Percentiles rank a stretch among this genome's conserved stretches.
Conservation (phyloP, 148 eudicot genomes). For the Polygonum maritimum region DNA sequence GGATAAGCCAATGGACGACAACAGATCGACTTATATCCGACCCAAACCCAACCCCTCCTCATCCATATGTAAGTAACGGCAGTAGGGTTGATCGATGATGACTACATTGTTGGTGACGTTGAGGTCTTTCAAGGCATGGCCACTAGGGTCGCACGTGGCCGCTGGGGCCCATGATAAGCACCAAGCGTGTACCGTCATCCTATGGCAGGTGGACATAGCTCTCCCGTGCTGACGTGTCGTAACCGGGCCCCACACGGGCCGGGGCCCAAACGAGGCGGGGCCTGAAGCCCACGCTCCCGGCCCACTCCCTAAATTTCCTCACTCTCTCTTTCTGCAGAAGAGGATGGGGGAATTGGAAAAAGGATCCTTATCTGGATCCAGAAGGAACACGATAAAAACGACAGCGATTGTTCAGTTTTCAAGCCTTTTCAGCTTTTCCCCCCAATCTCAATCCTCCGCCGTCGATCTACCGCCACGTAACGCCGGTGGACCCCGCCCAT, state of each 20-base stretch:
- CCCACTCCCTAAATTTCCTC: background rate
- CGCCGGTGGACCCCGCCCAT: background rate
- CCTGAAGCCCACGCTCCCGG: background rate
- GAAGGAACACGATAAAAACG: background rate
- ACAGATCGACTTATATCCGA: too few relatives aligned
- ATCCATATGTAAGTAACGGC: background rate
- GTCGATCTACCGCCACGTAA: conserved; percentile 2
- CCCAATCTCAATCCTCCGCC: background rate
- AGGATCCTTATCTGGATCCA: background rate
- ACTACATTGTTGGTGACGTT: background rate
- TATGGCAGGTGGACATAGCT: conserved; percentile 3
- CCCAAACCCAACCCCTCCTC: too few relatives aligned
- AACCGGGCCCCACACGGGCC: background rate
- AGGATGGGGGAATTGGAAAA: background rate
- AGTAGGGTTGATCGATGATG: background rate
- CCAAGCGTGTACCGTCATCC: background rate
- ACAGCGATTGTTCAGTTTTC: background rate
- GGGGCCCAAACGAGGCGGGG: background rate
- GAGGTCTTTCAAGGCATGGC: background rate
- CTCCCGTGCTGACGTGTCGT: background rate
- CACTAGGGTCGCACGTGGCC: background rate
- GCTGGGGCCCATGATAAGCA: background rate
- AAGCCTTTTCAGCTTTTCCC: background rate
- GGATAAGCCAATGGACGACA: too few relatives aligned
- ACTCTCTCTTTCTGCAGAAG: background rate